phyloP scores from a whole-genome alignment of 2,329 filamentous ascomycete species.

The Sporothrix variecibatus region DNA sequence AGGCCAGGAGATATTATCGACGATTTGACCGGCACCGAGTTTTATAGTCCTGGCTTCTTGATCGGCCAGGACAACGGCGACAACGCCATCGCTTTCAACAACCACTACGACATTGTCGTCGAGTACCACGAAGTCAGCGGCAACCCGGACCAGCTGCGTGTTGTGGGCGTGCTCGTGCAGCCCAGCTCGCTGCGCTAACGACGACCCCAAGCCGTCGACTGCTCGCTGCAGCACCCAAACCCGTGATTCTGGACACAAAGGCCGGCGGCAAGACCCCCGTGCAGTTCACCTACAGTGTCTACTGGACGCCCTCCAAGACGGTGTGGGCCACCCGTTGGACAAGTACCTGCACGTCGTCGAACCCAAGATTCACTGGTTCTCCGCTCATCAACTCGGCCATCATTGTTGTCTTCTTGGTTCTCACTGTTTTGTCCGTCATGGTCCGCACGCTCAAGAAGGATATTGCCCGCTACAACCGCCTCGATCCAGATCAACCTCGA shows the following conservation, averaged over 20 bases:
- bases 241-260: conserved; percentile 65
- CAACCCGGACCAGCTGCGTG: conserved; percentile 70
- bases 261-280: conserved; percentile 61
- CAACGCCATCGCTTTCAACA: conserved; percentile 67
- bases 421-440: conserved; percentile 91
- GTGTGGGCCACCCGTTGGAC: conserved; percentile 97
- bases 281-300: conserved; percentile 88
- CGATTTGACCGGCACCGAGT: conserved; percentile 71
- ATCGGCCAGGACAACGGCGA: conserved; percentile 63
- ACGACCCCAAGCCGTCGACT: conserved; percentile 61
- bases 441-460: conserved; percentile 88
- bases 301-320: conserved; percentile 80
- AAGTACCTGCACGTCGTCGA: conserved; percentile 98
- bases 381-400: conserved; percentile 93
- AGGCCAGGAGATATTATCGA: conserved; percentile 82
- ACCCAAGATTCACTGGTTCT: conserved; percentile 99
- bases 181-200: conserved; percentile 70
- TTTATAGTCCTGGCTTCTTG: conserved; percentile 90
- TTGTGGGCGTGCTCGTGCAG: conserved; percentile 89
- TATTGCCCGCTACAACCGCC: conserved; percentile 92
- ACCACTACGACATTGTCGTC: conserved; percentile 91
- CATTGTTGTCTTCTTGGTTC: conserved; percentile 87
- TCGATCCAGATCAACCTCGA: conserved; percentile 90
- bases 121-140: conserved; percentile 83
- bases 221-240: conserved; percentile 57